phyloP scores from a whole-genome alignment of 1,284 basidiomycete species.

The Porogramme epimiltina region DNA sequence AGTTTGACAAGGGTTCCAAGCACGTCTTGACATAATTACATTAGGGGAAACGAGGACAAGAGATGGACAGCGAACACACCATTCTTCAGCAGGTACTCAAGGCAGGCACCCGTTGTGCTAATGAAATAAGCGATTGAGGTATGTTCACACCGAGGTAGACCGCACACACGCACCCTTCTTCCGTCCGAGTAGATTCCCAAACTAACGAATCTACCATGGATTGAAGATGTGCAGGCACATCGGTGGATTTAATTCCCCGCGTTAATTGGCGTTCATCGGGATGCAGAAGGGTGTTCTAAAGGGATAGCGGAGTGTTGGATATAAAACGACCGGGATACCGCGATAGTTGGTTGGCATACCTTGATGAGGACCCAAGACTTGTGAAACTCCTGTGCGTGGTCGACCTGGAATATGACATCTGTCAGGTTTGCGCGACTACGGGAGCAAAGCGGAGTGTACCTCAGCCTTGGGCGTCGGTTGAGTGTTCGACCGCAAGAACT shows the following conservation, averaged over 20 bases:
- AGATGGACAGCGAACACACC: constrained; percentile 43
- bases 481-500: constrained; percentile 62
- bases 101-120: constrained; percentile 80
- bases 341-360: constrained; percentile 39
- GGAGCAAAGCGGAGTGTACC: constrained; percentile 21
- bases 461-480: constrained; percentile 53
- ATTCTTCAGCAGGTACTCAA: constrained; percentile 91
- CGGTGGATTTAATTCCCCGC: constrained; percentile 81
- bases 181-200: constrained; percentile 79
- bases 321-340: neutral
- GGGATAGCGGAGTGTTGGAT: neutral
- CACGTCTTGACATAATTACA: constrained; percentile 59
- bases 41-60: no score
- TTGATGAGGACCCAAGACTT: constrained; percentile 74
- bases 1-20: constrained; percentile 83
- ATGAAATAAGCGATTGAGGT: neutral
- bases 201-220: constrained; percentile 89
- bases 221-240: constrained; percentile 77
- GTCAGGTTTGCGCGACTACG: neutral
- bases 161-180: constrained; percentile 72
- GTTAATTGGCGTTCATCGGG: constrained; percentile 84
- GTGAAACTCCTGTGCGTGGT: constrained; percentile 72
- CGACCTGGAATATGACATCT: constrained; percentile 20
- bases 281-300: constrained; percentile 69
- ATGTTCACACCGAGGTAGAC: constrained; percentile 30